Evolutionary conservation across 2,329 filamentous ascomycete genomes (phyloP).

Genomic region (Parastagonospora avenae): DNA sequence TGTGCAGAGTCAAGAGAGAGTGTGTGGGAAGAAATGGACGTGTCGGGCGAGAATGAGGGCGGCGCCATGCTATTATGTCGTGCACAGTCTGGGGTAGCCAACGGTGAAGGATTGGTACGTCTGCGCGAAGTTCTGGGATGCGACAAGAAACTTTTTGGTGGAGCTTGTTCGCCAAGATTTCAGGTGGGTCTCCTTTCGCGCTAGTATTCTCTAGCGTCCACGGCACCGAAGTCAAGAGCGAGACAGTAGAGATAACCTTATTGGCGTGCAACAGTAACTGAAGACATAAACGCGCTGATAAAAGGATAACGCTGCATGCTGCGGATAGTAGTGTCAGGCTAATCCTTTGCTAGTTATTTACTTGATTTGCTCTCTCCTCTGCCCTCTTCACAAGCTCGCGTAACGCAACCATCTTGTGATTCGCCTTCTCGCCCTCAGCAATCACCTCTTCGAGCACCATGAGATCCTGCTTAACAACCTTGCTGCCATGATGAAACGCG

Average conservation of each 20-base stretch:
- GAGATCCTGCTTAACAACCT: constrained; percentile 25
- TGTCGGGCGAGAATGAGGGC: constrained; percentile 42
- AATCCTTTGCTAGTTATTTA: too few species aligned
- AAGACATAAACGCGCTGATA: too few species aligned
- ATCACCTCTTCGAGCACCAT: constrained; percentile 14
- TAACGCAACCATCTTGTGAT: constrained; percentile 18
- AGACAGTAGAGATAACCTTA: too few species aligned
- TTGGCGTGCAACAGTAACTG: too few species aligned
- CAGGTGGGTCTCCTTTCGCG: not conserved
- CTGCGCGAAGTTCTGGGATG: not conserved
- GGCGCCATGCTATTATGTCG: constrained; percentile 37
- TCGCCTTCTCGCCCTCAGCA: constrained; percentile 19
- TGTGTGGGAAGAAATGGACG: constrained; percentile 48
- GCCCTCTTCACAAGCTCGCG: constrained; percentile 11
- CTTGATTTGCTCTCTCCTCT: too few species aligned
- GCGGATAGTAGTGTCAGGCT: too few species aligned
- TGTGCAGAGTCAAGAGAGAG: constrained; percentile 46
- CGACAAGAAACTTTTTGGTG: constrained; percentile 13
- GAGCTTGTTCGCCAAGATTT: constrained; percentile 5
- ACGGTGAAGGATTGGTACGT: not conserved
- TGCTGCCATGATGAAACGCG: constrained; percentile 25
- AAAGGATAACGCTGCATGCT: too few species aligned
- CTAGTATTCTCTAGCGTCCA: not conserved
- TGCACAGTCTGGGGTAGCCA: not conserved
- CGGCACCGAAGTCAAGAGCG: not conserved